Evolutionary conservation across 2,329 filamentous ascomycete genomes (phyloP).

Genomic region (Xylaria sp.): DNA sequence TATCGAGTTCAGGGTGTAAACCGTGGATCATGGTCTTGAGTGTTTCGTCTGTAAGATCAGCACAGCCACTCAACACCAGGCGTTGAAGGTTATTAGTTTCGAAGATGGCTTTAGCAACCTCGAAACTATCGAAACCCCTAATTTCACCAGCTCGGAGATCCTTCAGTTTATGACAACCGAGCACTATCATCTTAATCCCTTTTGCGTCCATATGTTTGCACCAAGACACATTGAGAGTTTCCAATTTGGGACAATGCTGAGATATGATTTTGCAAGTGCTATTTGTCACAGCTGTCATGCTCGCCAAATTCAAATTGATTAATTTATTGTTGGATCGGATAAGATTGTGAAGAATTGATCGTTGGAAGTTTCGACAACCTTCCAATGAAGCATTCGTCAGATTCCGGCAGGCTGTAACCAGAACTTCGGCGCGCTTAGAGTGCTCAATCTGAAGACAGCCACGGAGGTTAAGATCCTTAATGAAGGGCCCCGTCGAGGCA

Average conservation of each 20-base stretch:
- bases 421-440: slow-evolving; percentile 78
- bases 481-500: slow-evolving; percentile 84
- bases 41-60: slow-evolving; percentile 78
- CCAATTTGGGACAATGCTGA: slow-evolving; percentile 81
- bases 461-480: slow-evolving; percentile 88
- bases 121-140: slow-evolving; percentile 77
- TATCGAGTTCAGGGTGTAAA: slow-evolving; percentile 78
- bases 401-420: slow-evolving; percentile 87
- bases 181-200: slow-evolving; percentile 77
- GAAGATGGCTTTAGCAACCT: slow-evolving; percentile 80
- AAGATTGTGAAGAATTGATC: slow-evolving; percentile 80
- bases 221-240: slow-evolving; percentile 91
- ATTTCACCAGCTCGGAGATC: slow-evolving; percentile 88
- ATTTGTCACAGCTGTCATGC: slow-evolving; percentile 82
- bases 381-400: slow-evolving; percentile 88
- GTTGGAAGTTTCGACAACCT: slow-evolving; percentile 86
- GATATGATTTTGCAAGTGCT: slow-evolving; percentile 87
- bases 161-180: slow-evolving; percentile 75
- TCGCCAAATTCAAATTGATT: slow-evolving; percentile 86
- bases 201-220: slow-evolving; percentile 85
- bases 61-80: slow-evolving; percentile 83
- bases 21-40: slow-evolving; percentile 81
- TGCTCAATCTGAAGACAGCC: slow-evolving; percentile 91
- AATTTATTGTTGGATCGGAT: slow-evolving; percentile 78
- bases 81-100: slow-evolving; percentile 82